A percentile compares a stretch with the other conserved stretches of the same genome.
Evolutionary conservation across 202 grass and related monocot genomes (phyloP).

Genomic region (Zizania palustris): DNA sequence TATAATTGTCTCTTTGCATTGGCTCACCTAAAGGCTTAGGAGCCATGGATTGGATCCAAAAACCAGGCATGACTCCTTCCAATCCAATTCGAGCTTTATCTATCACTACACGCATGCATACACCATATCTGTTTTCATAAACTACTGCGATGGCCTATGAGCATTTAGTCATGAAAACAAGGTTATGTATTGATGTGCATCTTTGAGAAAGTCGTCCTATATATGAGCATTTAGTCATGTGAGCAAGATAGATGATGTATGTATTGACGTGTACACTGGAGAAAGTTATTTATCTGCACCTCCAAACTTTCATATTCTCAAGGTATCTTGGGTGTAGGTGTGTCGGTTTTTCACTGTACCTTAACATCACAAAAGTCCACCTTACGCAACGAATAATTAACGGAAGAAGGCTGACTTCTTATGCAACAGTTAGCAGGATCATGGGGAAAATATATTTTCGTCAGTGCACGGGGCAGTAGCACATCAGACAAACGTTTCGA

Average conservation of each 20-base stretch:
- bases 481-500: background rate
- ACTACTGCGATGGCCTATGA: background rate
- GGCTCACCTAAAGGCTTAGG: constrained; percentile 1
- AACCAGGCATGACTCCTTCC: constrained; percentile 16
- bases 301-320: background rate
- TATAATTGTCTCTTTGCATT: background rate
- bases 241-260: no score
- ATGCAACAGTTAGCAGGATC: no score
- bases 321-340: background rate
- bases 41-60: background rate
- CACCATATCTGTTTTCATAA: constrained; percentile 11
- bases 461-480: background rate
- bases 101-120: background rate
- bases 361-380: background rate
- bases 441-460: no score
- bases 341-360: background rate
- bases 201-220: background rate
- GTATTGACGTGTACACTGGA: no score
- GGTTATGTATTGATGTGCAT: background rate
- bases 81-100: background rate
- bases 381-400: no score
- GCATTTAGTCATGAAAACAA: background rate
- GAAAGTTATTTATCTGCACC: background rate
- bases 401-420: background rate
- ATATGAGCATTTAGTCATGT: no score